phyloP scores from a whole-genome alignment of 805 yeast species.

The Clavispora asparagi region DNA sequence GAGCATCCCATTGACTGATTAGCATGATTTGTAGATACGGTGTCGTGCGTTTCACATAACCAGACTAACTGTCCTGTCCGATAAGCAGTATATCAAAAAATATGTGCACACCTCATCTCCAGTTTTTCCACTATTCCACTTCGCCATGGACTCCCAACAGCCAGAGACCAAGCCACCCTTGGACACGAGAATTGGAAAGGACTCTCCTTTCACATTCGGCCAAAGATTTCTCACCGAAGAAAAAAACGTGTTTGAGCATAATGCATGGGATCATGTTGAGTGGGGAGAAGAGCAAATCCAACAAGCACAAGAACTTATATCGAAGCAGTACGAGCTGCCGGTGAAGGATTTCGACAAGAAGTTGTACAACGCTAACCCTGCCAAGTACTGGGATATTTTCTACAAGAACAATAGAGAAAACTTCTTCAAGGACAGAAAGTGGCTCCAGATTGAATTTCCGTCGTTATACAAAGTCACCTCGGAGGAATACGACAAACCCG shows the following conservation, averaged over 20 bases:
- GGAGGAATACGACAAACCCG: slow-evolving; percentile 61
- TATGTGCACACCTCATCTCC: slow-evolving; percentile 8
- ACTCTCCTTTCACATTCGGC: slow-evolving; percentile 88
- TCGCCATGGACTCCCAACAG: neutral
- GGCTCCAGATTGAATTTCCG: slow-evolving; percentile 95
- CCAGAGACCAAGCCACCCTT: slow-evolving; percentile 39
- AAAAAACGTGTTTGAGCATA: slow-evolving; percentile 83
- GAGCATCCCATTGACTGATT: too few relatives aligned
- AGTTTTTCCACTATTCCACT: neutral
- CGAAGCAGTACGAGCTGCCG: slow-evolving; percentile 72
- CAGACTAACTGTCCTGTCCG: neutral
- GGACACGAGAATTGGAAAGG: slow-evolving; percentile 69
- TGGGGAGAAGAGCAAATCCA: slow-evolving; percentile 89
- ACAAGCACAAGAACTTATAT: slow-evolving; percentile 70
- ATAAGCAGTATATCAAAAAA: neutral
- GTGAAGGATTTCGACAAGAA: slow-evolving; percentile 84
- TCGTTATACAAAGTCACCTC: slow-evolving; percentile 67
- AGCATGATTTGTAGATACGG: neutral
- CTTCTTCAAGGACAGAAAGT: slow-evolving; percentile 93
- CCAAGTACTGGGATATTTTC: slow-evolving; percentile 91
- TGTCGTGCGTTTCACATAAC: neutral
- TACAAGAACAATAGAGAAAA: slow-evolving; percentile 87
- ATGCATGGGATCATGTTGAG: slow-evolving; percentile 97
- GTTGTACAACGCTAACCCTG: slow-evolving; percentile 78
- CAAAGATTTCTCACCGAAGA: slow-evolving; percentile 69